Percentiles rank a stretch among this genome's conserved stretches.
These are phyloP conservation scores for Shiraia sp. DNA, from an alignment of 2,329 filamentous ascomycete species.

Conservation along the genomic window DNA sequence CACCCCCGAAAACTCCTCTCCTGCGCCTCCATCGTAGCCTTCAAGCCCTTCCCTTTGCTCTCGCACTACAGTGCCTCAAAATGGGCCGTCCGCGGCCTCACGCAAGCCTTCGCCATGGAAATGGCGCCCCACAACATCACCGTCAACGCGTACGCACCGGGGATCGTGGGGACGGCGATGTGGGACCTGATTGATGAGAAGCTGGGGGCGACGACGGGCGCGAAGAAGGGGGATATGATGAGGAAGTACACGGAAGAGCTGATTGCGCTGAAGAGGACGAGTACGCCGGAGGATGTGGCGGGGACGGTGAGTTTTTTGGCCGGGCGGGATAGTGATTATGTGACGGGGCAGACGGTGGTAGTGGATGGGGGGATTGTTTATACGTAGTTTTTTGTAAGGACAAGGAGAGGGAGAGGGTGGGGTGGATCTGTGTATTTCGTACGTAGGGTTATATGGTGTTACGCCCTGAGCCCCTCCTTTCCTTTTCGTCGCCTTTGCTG, in stretches of 20 bases:
- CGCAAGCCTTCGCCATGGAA: slow-evolving; percentile 69
- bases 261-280: slow-evolving; percentile 61
- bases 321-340: slow-evolving; percentile 63
- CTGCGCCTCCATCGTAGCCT: slow-evolving; percentile 59
- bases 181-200: slow-evolving; percentile 70
- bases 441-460: no score
- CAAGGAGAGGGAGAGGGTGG: no score
- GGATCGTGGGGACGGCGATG: slow-evolving; percentile 69
- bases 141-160: slow-evolving; percentile 68
- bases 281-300: slow-evolving; percentile 65
- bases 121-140: slow-evolving; percentile 67
- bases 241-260: slow-evolving; percentile 58
- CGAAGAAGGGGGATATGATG: slow-evolving; percentile 58
- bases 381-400: no score
- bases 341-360: slow-evolving; percentile 68
- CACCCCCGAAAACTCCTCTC: slow-evolving; percentile 62
- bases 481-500: no score
- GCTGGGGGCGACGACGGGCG: slow-evolving; percentile 56
- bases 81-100: slow-evolving; percentile 68
- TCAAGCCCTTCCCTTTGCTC: slow-evolving; percentile 62
- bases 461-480: no score
- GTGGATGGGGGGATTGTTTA: slow-evolving; percentile 65
- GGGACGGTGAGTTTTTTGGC: slow-evolving; percentile 66
- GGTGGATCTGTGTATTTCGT: no score
- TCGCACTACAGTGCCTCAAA: slow-evolving; percentile 68